Evolutionary conservation across 352 stramenopile species (phyloP).

Genomic region (Phytophthora quininea): DNA sequence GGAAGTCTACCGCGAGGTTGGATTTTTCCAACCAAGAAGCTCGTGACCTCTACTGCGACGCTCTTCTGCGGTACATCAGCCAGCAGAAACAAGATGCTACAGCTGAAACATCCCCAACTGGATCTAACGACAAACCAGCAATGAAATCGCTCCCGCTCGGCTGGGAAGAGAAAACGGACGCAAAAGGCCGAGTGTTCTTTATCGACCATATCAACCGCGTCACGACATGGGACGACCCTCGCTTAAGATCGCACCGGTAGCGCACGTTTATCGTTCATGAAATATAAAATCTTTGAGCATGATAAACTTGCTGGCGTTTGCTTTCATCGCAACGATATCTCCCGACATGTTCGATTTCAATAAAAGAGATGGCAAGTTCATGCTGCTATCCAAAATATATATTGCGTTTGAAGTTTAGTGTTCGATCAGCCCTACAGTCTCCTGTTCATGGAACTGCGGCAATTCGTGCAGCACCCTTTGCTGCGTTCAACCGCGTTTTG

Average conservation of each 20-base stretch:
- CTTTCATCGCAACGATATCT: too few species aligned
- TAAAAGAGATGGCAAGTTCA: too few species aligned
- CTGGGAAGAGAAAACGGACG: slow-evolving; percentile 75
- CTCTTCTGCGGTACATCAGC: slow-evolving; percentile 71
- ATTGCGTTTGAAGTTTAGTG: too few species aligned
- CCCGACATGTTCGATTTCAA: too few species aligned
- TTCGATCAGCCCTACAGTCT: slow-evolving; percentile 22
- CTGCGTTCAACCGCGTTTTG: slow-evolving; percentile 73
- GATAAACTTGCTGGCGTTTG: too few species aligned
- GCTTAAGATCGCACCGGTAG: slow-evolving; percentile 24
- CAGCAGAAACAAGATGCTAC: slow-evolving; percentile 64
- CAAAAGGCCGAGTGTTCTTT: slow-evolving; percentile 73
- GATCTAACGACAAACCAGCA: slow-evolving; percentile 1
- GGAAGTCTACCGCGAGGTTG: slow-evolving; percentile 40
- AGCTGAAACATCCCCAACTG: slow-evolving; percentile 5
- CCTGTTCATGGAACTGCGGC: slow-evolving; percentile 18
- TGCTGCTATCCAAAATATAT: too few species aligned
- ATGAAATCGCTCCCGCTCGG: slow-evolving; percentile 49
- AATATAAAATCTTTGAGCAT: too few species aligned
- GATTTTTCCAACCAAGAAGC: slow-evolving; percentile 58
- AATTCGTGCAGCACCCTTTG: slow-evolving; percentile 49
- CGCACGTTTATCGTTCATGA: background rate
- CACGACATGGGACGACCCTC: slow-evolving; percentile 75
- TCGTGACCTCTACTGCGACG: slow-evolving; percentile 71
- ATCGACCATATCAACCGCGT: slow-evolving; percentile 78